phyloP scores from a whole-genome alignment of 2,329 filamentous ascomycete species.

The Spiromastix sp. region DNA sequence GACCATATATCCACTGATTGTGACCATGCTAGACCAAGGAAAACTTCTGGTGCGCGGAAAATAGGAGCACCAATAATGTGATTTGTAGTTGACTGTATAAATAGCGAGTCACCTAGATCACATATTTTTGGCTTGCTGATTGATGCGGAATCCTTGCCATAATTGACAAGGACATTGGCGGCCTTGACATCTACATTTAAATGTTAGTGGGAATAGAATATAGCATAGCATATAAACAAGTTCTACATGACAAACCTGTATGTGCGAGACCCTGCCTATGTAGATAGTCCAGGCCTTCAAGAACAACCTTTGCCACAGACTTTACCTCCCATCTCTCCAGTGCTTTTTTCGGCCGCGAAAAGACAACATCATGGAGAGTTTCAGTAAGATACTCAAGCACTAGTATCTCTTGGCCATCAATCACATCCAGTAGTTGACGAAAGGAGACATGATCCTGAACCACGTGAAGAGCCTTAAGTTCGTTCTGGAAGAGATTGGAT shows the following conservation, averaged over 20 bases:
- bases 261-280: not conserved
- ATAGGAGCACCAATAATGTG: not conserved
- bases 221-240: too few species aligned
- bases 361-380: not conserved
- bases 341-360: not conserved
- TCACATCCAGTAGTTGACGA: not conserved
- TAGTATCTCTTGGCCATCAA: not conserved
- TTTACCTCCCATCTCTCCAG: not conserved
- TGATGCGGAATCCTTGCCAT: not conserved
- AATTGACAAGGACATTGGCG: not conserved
- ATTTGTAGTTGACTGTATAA: not conserved
- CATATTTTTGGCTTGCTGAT: not conserved
- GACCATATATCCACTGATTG: not conserved
- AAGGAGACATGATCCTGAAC: not conserved
- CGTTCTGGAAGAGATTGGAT: not conserved
- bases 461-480: not conserved
- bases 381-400: not conserved
- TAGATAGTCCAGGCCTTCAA: not conserved
- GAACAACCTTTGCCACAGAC: not conserved
- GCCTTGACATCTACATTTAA: not conserved
- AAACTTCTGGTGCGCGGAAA: not conserved
- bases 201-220: not conserved
- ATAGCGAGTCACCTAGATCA: not conserved
- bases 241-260: not conserved
- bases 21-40: not conserved